A percentile compares a stretch with the other conserved stretches of the same genome.
These are phyloP conservation scores for Candida sithepensis DNA, from an alignment of 805 yeast species.

Conservation along the genomic window DNA sequence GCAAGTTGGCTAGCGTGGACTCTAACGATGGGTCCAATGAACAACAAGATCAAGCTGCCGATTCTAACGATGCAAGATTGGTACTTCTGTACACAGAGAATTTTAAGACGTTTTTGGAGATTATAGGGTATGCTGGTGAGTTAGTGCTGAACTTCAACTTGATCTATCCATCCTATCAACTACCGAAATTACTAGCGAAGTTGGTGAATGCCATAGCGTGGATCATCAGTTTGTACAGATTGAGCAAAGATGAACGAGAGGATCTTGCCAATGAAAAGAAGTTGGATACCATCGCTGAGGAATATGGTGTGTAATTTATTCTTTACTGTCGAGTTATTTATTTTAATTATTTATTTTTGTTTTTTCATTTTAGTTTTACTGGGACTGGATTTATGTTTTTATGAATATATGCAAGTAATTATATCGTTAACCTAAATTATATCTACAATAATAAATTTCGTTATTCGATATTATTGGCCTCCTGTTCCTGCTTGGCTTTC, in stretches of 20 bases:
- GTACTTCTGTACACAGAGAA: constrained; percentile 23
- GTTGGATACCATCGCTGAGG: not conserved
- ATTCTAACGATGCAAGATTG: constrained; percentile 15
- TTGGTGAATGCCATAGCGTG: constrained; percentile 27
- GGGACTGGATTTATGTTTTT: too few relatives aligned
- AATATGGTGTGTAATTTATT: not conserved
- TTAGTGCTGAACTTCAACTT: constrained; percentile 26
- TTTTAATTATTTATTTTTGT: not conserved
- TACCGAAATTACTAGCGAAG: constrained; percentile 20
- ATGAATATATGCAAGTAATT: not conserved
- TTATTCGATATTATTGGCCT: not conserved
- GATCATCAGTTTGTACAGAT: constrained; percentile 27
- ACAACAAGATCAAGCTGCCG: not conserved
- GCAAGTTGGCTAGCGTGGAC: not conserved
- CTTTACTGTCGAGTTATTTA: too few relatives aligned
- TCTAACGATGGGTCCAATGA: not conserved
- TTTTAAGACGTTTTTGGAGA: constrained; percentile 24
- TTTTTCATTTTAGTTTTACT: too few relatives aligned
- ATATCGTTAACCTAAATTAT: not conserved
- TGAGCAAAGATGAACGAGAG: constrained; percentile 25
- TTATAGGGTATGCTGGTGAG: constrained; percentile 30
- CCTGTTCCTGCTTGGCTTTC: not conserved
- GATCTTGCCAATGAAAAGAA: constrained; percentile 13
- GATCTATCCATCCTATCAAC: constrained; percentile 16
- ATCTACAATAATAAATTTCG: too few relatives aligned